Evolutionary conservation across 2,329 filamentous ascomycete genomes (phyloP), one percentile per base, ranked within the genome.

Genomic region (Talaromyces sp.): DNA sequence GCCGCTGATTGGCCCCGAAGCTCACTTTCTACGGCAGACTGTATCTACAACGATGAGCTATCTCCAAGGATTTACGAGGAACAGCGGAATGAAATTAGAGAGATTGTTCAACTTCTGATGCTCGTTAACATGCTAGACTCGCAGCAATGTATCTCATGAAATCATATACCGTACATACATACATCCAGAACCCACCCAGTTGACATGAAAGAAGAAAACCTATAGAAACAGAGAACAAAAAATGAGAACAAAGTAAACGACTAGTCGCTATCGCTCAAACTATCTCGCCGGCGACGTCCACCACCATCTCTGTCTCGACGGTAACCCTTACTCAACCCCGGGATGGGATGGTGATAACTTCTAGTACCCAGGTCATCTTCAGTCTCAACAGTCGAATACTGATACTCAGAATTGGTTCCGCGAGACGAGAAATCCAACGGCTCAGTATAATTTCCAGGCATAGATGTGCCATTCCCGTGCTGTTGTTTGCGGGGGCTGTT

Each of bases 301-400:
- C 67, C 66, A 13, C 67, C 66, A 11, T 58, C 54, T 37, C 66
- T 67, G 36, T 73, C 70, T 28, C 73, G 72, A 10, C 73, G 69
- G 56, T 76, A 76, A 9, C 73, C 74, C 62, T 74, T 73, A 59
- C 75, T 80, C 64, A 84, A 63, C 0, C 79, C 81, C 0, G 82
- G 81, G 51, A 85, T 81, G 8, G 81, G 77, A 69, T 82, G 81
- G 25, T 80, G 78, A 64, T 85, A 85, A 50, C 74, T 76, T 68
- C 81, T 82, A 11, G 80, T 82, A 5, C 73, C 73, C 2, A 75
- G 69, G 22, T 78, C 73, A 0, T 73, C 69, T 13, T 71, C 74
- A 2, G 54, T 60, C 10, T 57, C 56, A 31, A 75, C 70, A 19
- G 74, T 73, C 17, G 72, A 74, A 53, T 76, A 75, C 57, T 72